Evolutionary conservation across 106 monocot species (phyloP), one percentile per base, ranked within the genome.

Genomic region (Platanthera guangdongensis): DNA sequence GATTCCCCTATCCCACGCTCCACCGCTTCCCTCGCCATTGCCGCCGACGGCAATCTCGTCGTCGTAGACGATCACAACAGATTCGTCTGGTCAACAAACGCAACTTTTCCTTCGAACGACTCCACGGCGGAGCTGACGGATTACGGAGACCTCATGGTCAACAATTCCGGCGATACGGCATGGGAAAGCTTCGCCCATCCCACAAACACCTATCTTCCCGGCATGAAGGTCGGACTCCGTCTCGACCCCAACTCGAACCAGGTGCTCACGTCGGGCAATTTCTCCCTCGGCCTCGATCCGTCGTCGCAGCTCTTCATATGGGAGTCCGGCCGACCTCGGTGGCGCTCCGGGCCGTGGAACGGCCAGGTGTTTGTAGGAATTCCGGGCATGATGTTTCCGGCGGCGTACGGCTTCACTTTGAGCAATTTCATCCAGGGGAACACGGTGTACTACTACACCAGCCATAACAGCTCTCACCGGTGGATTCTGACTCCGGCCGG

Each of bases 381-480:
- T 49, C 50, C 47, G 9, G 49, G 19, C 4, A 71, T 71, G 71
- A 50, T 49, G 71, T 50, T 50, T n/a, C 16, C 49, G n/a, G 47
- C 47, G 0, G 49, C 83, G 22, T 80, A 83, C 54, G 85, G 72
- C 12, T 83, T 85, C 83, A 81, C 62, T 57, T 30, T 82, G 9
- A 85, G 78, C 68, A 83, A 83, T 53, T 83, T 78, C 47, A 53
- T 59, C 22, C 80, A 78, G 11, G 71, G 49, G 19, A 71, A 71
- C 47, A 48, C 47, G n/a, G 18, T 71, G 28, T 71, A 48, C 30
- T 71, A 71, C 18, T 71, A 71, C 71, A 49, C 71, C 49, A n/a
- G 18, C 9, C 2, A n/a, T 16, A 71, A 71, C 46, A 50, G 49
- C n/a, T 47, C 71, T 16, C 71, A 71, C 71, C 71, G 71, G 4